These are phyloP conservation scores for Canariomyces notabilis DNA, from an alignment of 2,329 filamentous ascomycete species.

Conservation along the genomic window DNA sequence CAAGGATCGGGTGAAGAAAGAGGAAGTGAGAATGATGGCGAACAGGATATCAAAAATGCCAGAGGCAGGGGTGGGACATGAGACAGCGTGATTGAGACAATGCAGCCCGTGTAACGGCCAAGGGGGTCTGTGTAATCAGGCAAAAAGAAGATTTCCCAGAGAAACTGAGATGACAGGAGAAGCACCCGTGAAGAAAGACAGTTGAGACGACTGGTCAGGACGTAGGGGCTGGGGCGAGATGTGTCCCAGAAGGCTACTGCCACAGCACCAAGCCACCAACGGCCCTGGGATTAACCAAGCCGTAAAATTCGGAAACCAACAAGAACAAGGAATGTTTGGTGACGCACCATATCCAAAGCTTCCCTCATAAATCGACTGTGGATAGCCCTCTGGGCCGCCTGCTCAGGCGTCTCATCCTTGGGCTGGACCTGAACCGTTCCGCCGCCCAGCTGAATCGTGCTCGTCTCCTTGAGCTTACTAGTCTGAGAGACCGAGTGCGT, in stretches of 20 bases:
- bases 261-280: background rate
- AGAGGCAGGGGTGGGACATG: background rate
- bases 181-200: no score
- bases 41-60: no score
- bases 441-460: conserved; percentile 13
- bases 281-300: no score
- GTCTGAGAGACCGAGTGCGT: conserved; percentile 20
- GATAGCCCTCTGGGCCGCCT: conserved; percentile 35
- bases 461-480: conserved; percentile 22
- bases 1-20: no score
- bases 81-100: background rate
- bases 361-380: conserved; percentile 71
- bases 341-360: conserved; percentile 75
- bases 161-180: no score
- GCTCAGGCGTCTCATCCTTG: conserved; percentile 22
- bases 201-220: background rate
- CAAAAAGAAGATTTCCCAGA: background rate
- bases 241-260: background rate
- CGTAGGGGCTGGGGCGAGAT: background rate
- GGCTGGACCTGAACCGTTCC: conserved; percentile 11
- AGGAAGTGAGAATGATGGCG: background rate
- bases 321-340: background rate
- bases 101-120: background rate
- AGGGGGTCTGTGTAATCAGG: background rate
- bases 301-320: background rate